These are phyloP conservation scores for Cryptosporidium xiaoi DNA, from an alignment of 169 alveolate genomes.

Conservation along the genomic window DNA sequence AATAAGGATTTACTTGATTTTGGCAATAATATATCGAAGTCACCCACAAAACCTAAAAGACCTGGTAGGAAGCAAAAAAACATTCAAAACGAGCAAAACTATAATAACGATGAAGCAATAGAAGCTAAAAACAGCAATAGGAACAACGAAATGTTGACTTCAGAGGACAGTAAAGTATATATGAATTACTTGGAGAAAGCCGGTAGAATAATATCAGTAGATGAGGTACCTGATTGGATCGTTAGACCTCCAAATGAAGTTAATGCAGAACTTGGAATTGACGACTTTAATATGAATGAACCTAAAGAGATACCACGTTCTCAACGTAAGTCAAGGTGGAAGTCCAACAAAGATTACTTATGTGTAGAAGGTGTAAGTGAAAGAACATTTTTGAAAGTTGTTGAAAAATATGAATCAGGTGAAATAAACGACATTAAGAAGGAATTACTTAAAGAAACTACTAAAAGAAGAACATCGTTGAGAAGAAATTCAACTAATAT, in stretches of 20 bases:
- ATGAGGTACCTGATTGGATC: constrained; percentile 69
- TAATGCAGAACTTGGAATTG: constrained; percentile 64
- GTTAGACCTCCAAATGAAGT: constrained; percentile 70
- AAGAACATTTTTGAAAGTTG: constrained; percentile 41
- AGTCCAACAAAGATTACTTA: constrained; percentile 45
- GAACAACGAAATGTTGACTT: not conserved
- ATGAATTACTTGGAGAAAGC: constrained; percentile 41
- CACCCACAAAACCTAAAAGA: constrained; percentile 53
- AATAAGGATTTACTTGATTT: constrained; percentile 8
- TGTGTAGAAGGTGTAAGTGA: constrained; percentile 70
- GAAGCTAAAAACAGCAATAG: not conserved
- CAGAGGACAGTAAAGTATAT: constrained; percentile 32
- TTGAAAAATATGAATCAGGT: constrained; percentile 57
- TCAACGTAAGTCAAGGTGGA: constrained; percentile 58
- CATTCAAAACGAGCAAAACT: not conserved
- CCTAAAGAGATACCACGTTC: constrained; percentile 27
- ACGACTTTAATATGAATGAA: constrained; percentile 1
- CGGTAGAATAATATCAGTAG: constrained; percentile 37
- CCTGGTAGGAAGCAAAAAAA: constrained; percentile 65
- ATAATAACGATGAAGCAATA: constrained; percentile 1
- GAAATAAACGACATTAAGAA: constrained; percentile 34
- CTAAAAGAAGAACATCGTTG: constrained; percentile 31
- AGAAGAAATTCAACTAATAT: not conserved
- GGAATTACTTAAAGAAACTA: constrained; percentile 36
- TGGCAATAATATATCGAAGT: constrained; percentile 30